Base-by-base conservation (phyloP, 106 monocot genomes). In the Cymbidium sinense region DNA sequence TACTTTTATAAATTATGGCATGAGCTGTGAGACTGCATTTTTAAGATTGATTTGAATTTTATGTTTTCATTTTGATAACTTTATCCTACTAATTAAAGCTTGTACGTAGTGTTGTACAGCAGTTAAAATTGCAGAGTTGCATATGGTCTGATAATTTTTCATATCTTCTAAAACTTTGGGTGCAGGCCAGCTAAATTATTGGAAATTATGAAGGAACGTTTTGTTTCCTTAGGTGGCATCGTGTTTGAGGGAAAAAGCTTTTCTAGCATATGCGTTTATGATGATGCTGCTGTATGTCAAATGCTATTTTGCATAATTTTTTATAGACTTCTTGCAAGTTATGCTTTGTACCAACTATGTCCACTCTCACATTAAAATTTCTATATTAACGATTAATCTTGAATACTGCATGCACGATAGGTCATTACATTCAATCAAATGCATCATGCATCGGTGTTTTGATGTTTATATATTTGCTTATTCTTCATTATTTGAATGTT, bases 161-260 rank as follows among this genome's bases (percentile, higher is more conserved):
- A 69, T 69, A 23, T 47, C 18, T 50, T 43, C 13, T 13, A 21
- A 70, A 9, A 77, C 75, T 87, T 19, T 64, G 44, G 25, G 7
- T 87, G 73, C 80, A 96, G 96, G 73, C 96, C 96, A 73, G 87
- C 74, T 34, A 91, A 89, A 78, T 87, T 96, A 73, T 37, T 96
- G 75, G 93, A 96, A 52, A 82, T 83, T 64, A 87, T 89, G 79
- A 93, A 91, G 80, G 82, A 82, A 50, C 81, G 89, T 20, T 96
- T 96, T 83, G 44, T 79, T 76, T 86, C 89, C 34, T 83, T 85
- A 80, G 91, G 93, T 70, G 96, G 96, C 75, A 70, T 65, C 6
- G 69, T 96, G 37, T 89, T 87, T 78, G 96, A 96, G 69, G 86
- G 79, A 50, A 89, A n/a, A 81, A 79, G 87, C 71, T 74, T 96